These are phyloP conservation scores for Dipteronia dyeriana DNA, from an alignment of 345 rosid species.

Conservation along the genomic window DNA sequence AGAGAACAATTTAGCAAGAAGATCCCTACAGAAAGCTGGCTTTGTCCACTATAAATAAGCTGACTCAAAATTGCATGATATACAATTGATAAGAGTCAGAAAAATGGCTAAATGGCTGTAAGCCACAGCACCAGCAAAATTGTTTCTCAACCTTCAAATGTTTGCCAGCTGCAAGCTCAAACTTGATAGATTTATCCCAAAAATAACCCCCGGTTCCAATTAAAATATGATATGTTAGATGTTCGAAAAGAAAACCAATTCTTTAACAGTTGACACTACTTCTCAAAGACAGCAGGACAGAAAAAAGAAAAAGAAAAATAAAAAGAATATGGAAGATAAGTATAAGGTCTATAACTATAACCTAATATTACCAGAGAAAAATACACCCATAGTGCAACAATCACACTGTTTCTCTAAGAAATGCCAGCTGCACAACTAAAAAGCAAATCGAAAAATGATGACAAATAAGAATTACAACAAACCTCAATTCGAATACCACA, in stretches of 20 bases:
- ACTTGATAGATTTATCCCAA: background rate
- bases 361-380: background rate
- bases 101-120: background rate
- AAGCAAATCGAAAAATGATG: background rate
- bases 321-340: background rate
- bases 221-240: background rate
- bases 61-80: background rate
- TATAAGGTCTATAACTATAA: background rate
- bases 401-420: background rate
- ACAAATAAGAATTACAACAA: constrained; percentile 17
- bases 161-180: background rate
- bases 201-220: background rate
- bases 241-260: background rate
- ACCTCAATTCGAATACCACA: constrained; percentile 98
- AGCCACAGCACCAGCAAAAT: background rate
- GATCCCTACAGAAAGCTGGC: background rate
- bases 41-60: background rate
- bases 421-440: background rate
- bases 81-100: background rate
- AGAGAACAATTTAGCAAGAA: background rate
- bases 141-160: background rate
- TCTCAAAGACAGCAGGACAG: background rate
- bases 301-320: background rate
- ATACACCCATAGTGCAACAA: background rate
- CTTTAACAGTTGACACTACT: background rate